Percentiles rank a stretch among this genome's conserved stretches.
Evolutionary conservation across 208 protist species (phyloP).

Genomic region (Trypanosoma boissoni): DNA sequence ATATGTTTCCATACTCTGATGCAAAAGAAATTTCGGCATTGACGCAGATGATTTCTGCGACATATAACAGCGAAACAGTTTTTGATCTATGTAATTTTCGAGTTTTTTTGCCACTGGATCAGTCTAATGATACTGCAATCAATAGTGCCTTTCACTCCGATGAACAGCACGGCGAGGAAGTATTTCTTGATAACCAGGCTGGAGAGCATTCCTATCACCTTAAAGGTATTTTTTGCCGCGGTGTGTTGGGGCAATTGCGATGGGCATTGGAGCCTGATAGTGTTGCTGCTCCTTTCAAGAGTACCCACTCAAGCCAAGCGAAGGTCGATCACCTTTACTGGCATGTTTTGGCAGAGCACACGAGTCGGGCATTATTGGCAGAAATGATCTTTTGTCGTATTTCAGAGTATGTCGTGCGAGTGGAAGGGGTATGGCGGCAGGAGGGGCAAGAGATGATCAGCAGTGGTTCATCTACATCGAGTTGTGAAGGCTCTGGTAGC

Average conservation of each 20-base stretch:
- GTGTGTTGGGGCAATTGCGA: slow-evolving; percentile 64
- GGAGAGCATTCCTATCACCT: slow-evolving; percentile 21
- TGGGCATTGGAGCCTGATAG: slow-evolving; percentile 56
- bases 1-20: slow-evolving; percentile 64
- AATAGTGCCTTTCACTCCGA: neutral
- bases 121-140: neutral
- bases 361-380: slow-evolving; percentile 41
- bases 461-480: neutral
- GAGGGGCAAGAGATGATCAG: slow-evolving; percentile 17
- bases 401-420: slow-evolving; percentile 58
- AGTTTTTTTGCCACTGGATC: slow-evolving; percentile 17
- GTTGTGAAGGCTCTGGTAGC: neutral
- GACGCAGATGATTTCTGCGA: slow-evolving; percentile 40
- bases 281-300: slow-evolving; percentile 22
- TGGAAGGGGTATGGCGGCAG: slow-evolving; percentile 42
- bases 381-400: slow-evolving; percentile 49
- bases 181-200: neutral
- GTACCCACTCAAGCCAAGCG: neutral
- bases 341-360: slow-evolving; percentile 44
- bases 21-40: slow-evolving; percentile 62
- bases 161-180: slow-evolving; percentile 3
- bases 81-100: slow-evolving; percentile 54
- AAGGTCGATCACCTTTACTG: slow-evolving; percentile 14
- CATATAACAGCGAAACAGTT: slow-evolving; percentile 55
- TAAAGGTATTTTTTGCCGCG: slow-evolving; percentile 40